Conservation (phyloP, 2,329 filamentous ascomycete genomes). For the Pyrenochaeta sp. region DNA sequence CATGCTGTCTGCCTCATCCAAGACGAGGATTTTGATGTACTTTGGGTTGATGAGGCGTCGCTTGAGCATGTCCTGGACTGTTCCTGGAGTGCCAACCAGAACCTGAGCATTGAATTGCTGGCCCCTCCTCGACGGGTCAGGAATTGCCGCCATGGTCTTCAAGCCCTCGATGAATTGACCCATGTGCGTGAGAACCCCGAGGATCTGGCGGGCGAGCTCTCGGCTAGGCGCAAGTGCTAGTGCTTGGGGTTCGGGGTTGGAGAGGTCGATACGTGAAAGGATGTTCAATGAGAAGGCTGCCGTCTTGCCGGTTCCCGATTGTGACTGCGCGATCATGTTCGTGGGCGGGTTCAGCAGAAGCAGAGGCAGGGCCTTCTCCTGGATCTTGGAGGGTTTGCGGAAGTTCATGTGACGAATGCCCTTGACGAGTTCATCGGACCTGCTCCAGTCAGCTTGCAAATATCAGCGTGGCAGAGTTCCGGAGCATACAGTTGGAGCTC, state of each 20-base stretch:
- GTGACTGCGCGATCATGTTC: slow-evolving; percentile 98
- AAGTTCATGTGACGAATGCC: slow-evolving; percentile 87
- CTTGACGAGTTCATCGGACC: slow-evolving; percentile 55
- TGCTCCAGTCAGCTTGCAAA: slow-evolving; percentile 18
- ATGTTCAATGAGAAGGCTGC: slow-evolving; percentile 95
- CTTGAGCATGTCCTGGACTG: slow-evolving; percentile 85
- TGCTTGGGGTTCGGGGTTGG: slow-evolving; percentile 76
- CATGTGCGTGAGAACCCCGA: slow-evolving; percentile 82
- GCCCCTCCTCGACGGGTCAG: slow-evolving; percentile 74
- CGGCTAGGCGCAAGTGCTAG: slow-evolving; percentile 90
- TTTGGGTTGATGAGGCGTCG: slow-evolving; percentile 75
- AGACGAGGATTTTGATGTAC: slow-evolving; percentile 80
- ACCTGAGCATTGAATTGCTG: slow-evolving; percentile 76
- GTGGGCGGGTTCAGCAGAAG: slow-evolving; percentile 84
- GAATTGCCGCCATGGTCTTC: slow-evolving; percentile 81
- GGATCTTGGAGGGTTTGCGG: slow-evolving; percentile 95
- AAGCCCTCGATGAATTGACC: slow-evolving; percentile 82
- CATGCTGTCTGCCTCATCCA: slow-evolving; percentile 99
- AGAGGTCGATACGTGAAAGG: slow-evolving; percentile 82
- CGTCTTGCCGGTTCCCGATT: slow-evolving; percentile 98
- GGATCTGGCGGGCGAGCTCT: slow-evolving; percentile 93
- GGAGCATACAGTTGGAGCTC: slow-evolving; percentile 85
- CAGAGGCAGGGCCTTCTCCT: slow-evolving; percentile 90
- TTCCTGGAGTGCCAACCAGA: slow-evolving; percentile 92
- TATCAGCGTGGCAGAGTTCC: neutral